Evolutionary conservation across 345 rosid genomes (phyloP).

Genomic region (Theobroma cacao): DNA sequence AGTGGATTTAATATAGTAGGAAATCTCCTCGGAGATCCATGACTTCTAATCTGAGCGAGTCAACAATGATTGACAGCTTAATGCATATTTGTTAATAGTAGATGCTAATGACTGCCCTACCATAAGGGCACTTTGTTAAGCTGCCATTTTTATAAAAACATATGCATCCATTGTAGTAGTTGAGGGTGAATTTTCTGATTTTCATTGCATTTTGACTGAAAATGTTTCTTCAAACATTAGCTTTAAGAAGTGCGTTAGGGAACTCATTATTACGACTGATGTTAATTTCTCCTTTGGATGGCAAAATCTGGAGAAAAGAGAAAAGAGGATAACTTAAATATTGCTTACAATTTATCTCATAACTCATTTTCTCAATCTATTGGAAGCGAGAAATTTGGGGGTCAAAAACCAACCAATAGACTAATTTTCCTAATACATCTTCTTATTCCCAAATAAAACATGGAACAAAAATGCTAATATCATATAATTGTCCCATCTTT

Average conservation of each 20-base stretch:
- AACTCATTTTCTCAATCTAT: background rate
- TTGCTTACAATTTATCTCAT: background rate
- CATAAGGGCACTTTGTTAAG: background rate
- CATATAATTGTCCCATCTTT: background rate
- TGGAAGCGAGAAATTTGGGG: background rate
- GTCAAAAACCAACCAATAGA: background rate
- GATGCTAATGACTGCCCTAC: background rate
- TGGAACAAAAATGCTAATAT: background rate
- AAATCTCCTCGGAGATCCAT: background rate
- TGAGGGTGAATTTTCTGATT: background rate
- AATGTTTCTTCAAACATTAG: background rate
- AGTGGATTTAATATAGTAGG: background rate
- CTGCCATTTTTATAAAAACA: background rate
- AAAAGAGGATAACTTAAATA: background rate
- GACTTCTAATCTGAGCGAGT: background rate
- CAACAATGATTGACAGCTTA: background rate
- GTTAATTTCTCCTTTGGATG: background rate
- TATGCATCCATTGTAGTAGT: background rate
- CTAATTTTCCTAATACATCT: background rate
- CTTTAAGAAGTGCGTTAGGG: background rate
- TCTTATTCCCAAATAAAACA: background rate
- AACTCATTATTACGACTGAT: background rate
- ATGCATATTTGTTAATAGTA: background rate
- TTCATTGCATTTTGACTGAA: background rate
- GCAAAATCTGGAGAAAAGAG: background rate